Base-by-base conservation (phyloP, 345 rosid species). In the Aquilaria malaccensis region DNA sequence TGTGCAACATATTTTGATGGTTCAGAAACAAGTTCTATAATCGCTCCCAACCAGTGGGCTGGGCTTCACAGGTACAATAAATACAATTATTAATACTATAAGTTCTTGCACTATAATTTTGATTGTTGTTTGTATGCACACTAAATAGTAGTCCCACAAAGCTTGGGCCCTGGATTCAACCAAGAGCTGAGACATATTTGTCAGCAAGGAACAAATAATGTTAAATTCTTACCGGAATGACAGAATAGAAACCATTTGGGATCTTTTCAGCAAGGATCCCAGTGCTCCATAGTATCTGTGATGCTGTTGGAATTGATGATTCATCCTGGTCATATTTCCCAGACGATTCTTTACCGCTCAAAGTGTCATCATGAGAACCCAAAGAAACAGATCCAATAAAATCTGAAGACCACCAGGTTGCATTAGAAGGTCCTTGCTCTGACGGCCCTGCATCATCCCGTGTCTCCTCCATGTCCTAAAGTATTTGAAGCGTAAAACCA, bases 171-270 rank as follows among this genome's bases (percentile, higher is more conserved):
- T 50, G 32, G 29, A 10, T 41, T 43, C 45, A 63, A 54, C 37
- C 58, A 52, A 52, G 29, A 12, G 52, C 12, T 15, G 52, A 29
- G 48, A 33, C 22, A 33, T 11, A 14, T 22, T 52, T 9, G 51
- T 41, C 30, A 63, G 51, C 22, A 43, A 53, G 43, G 43, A 53
- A 55, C 50, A 55, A 50, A 50, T 60, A 61, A 56, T 49, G 41
- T 41, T 45, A 9, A 58, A 60, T 57, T 63, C 83, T 85, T 73
- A 85, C 95, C 59, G 86, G 95, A 59, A 78, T 79, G 67, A 90
- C 81, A 45, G 82, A 94, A 67, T 90, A 90, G 77, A 94, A 94
- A 61, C 97, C 97, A 77, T 88, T 88, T 52, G 97, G 97, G 47
- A 91, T 88, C 2, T 78, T 83, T 33, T 85, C 89, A 58, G 87